Conservation (phyloP, 2,329 filamentous ascomycete species). For the Pseudocercospora crystallina region DNA sequence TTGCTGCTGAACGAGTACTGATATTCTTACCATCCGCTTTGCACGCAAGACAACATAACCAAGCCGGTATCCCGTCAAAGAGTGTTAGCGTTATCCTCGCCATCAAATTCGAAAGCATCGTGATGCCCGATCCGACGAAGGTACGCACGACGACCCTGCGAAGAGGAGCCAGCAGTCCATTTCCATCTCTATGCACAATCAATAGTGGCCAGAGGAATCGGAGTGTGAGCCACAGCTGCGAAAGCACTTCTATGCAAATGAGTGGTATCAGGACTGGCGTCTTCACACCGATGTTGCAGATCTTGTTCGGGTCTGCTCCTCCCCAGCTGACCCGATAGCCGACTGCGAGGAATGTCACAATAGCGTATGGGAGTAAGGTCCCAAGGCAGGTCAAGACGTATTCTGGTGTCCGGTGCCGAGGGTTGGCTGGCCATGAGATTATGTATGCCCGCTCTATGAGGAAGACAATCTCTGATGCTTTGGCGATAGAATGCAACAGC, state of each 20-base stretch:
- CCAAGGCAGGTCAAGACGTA: conserved; percentile 1
- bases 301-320: background rate
- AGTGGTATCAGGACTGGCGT: conserved; percentile 4
- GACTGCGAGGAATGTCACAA: conserved; percentile 1
- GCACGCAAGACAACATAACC: conserved; percentile 13
- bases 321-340: background rate
- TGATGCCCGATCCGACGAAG: conserved; percentile 5
- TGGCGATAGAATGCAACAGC: background rate
- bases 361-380: conserved; percentile 7
- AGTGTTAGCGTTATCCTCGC: conserved; percentile 5
- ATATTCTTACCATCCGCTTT: conserved; percentile 9
- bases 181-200: conserved; percentile 4
- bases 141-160: conserved; percentile 8
- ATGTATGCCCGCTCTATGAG: conserved; percentile 12
- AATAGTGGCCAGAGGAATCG: conserved; percentile 12
- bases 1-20: no score
- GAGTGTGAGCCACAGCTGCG: conserved; percentile 8
- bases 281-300: conserved; percentile 10
- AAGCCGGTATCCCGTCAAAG: conserved; percentile 12
- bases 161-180: conserved; percentile 9
- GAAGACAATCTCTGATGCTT: conserved; percentile 7
- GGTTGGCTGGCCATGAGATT: conserved; percentile 3
- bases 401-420: conserved; percentile 3
- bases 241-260: conserved; percentile 1
- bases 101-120: conserved; percentile 4